Evolutionary conservation across 2,329 filamentous ascomycete species (phyloP).

Genomic region (Hymenoscyphus linearis): DNA sequence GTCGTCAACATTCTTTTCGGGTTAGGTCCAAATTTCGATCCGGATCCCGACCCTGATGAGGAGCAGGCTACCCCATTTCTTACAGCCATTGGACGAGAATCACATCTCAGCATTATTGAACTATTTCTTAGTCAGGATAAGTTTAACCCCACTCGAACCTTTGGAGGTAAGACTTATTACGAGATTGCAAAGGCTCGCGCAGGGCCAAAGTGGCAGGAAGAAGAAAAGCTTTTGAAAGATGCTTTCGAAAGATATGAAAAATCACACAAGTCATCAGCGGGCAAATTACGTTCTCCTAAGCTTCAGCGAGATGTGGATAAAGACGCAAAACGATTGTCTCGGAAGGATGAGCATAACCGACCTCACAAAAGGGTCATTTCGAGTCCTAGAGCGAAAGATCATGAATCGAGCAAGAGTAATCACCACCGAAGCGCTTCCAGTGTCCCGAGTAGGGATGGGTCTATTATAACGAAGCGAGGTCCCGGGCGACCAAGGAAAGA

Average conservation of each 20-base stretch:
- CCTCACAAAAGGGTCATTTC: constrained; percentile 25
- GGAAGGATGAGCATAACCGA: constrained; percentile 21
- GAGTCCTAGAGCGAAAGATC: constrained; percentile 21
- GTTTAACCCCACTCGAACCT: constrained; percentile 76
- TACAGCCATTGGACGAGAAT: constrained; percentile 84
- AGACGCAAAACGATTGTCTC: constrained; percentile 18
- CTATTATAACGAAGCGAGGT: constrained; percentile 35
- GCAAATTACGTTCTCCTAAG: constrained; percentile 47
- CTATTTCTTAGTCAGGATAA: constrained; percentile 68
- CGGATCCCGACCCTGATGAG: constrained; percentile 63
- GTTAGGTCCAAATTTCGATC: constrained; percentile 45
- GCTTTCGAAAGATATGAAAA: constrained; percentile 63
- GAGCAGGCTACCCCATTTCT: constrained; percentile 90
- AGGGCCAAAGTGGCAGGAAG: constrained; percentile 86
- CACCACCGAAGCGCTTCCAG: constrained; percentile 17
- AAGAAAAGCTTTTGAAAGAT: constrained; percentile 73
- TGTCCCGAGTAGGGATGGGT: constrained; percentile 20
- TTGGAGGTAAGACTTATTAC: constrained; percentile 74
- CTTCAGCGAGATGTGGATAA: constrained; percentile 34
- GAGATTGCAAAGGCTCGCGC: constrained; percentile 79
- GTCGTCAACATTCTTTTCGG: constrained; percentile 39
- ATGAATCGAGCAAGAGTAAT: constrained; percentile 18
- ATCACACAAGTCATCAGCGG: constrained; percentile 39
- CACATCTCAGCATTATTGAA: constrained; percentile 81
- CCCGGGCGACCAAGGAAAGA: constrained; percentile 52